Base-by-base conservation (phyloP, 768 basidiomycete genomes). In the Boletus rex-veris region DNA sequence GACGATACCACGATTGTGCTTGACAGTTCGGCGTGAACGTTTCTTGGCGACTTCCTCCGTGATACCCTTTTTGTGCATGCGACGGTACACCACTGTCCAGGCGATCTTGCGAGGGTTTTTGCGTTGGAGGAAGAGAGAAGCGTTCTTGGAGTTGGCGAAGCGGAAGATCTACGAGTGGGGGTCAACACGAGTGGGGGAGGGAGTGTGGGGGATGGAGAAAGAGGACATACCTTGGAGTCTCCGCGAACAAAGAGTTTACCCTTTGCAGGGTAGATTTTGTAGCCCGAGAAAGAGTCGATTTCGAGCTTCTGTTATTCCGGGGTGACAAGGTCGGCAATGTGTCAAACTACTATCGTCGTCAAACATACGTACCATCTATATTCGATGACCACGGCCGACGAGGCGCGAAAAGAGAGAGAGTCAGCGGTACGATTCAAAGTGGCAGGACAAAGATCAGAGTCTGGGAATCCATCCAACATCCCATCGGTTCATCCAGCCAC, bases 61-160 rank as follows among this genome's bases (percentile, higher is more conserved):
- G 74, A 98, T 85, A 73, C 97, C 97, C 86, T 99, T 99, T 86
- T 96, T 97, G 85, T 98, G 97, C 88, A 97, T 92, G 65, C 94
- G 89, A 61, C 92, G 89, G 82, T 90, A 96, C 58, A 89, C 83
- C 65, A 79, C 76, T 37, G 96, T 98, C 96, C 96, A 98, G 59
- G 96, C 88, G 77, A 98, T 94, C 85, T 98, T 98, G 72, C 97
- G 92, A 48, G 97, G 97, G 82, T 99, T 98, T 81, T 99, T 99
- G 79, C 96, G 91, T 75, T 99, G 97, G 54, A 90, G 79, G 86
- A 98, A 98, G 62, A 99, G 88, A 57, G 96, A 98, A 58, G 94
- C 82, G 69, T 85, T 90, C 84, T 98, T 98, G 60, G 91, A 90
- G 71, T 74, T 79, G 64, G 87, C 80, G 77, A 98, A 98, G 73